Evolutionary conservation across 2,329 filamentous ascomycete genomes (phyloP).

Genomic region (Nemania diffusa): DNA sequence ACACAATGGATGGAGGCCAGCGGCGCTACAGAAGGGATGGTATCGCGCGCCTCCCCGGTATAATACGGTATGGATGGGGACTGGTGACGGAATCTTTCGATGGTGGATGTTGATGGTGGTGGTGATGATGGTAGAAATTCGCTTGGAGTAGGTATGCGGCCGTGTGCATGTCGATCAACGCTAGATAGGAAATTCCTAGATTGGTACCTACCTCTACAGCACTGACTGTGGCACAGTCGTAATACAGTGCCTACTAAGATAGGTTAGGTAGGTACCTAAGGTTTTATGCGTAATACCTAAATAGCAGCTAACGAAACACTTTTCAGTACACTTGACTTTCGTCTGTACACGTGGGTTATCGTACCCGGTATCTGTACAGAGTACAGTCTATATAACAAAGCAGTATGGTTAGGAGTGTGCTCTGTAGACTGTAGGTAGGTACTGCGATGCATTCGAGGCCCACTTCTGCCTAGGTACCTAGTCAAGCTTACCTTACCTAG

Average conservation of each 20-base stretch:
- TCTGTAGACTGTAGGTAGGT: no score
- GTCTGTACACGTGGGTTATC: conserved; percentile 24
- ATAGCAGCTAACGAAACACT: conserved; percentile 27
- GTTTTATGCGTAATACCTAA: no score
- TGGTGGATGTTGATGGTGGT: not conserved
- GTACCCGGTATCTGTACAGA: no score
- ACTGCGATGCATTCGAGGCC: not conserved
- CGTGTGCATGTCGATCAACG: conserved; percentile 22
- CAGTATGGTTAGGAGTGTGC: no score
- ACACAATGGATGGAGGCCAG: not conserved
- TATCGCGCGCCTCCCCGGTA: not conserved
- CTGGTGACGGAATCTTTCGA: not conserved
- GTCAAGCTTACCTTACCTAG: no score
- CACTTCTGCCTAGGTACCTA: not conserved
- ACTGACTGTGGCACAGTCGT: no score
- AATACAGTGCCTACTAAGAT: no score
- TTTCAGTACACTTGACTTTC: conserved; percentile 31
- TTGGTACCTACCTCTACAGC: no score
- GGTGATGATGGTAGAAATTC: conserved; percentile 19
- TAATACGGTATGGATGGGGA: not conserved
- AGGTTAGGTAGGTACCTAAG: not conserved
- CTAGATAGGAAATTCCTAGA: not conserved
- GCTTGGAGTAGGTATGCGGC: not conserved
- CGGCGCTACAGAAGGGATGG: not conserved
- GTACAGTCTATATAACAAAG: conserved; percentile 36